Base-by-base conservation (phyloP, 2,329 filamentous ascomycete species). In the Nothophoma quercina region DNA sequence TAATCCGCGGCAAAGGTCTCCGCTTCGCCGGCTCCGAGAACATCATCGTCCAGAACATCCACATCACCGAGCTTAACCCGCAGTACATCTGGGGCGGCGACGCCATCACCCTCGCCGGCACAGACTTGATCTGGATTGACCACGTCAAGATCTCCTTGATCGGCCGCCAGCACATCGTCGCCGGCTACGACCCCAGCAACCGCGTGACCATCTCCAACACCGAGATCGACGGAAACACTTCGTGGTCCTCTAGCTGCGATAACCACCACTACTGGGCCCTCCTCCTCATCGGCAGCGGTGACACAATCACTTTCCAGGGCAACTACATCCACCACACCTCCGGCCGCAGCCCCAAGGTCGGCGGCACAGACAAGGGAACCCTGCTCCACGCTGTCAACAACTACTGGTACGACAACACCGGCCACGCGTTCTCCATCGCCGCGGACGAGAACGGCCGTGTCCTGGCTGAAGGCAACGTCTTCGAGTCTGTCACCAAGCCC, bases 1-100 rank as follows among this genome's bases (percentile, higher is more conserved):
- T 77, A 3, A 70, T 79, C 41, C 70, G 68, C 8, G 76, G 77
- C 29, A 78, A 77, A 51, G 76, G 76, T 6, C 63, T 79, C 4
- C 64, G 71, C 4, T 63, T 79, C 25, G 63, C 64, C 39, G 69
- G 66, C 16, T 65, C 59, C 1, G 57, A 60, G 35, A 76, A 76
- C 52, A 55, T 76, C 32, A 68, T 69, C 42, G 66, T 78, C 51
- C 71, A 77, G 55, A 77, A 78, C 64, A 67, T 78, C 18, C 60
- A 65, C 25, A 73, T 75, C 55, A 71, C 69, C 18, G 65, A 73
- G 18, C 55, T 75, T 18, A 75, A 75, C 62, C 72, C 73, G 0
- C 56, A 75, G 25, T 75, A 74, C 43, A 69, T 75, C 33, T 75
- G 72, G 73, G 73, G 73, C 15, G 73, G 73, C 18, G 72, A 75